Evolutionary conservation across 1,284 basidiomycete species (phyloP), one percentile per base, ranked within the genome.

Genomic region (Thecaphora thlaspeos): DNA sequence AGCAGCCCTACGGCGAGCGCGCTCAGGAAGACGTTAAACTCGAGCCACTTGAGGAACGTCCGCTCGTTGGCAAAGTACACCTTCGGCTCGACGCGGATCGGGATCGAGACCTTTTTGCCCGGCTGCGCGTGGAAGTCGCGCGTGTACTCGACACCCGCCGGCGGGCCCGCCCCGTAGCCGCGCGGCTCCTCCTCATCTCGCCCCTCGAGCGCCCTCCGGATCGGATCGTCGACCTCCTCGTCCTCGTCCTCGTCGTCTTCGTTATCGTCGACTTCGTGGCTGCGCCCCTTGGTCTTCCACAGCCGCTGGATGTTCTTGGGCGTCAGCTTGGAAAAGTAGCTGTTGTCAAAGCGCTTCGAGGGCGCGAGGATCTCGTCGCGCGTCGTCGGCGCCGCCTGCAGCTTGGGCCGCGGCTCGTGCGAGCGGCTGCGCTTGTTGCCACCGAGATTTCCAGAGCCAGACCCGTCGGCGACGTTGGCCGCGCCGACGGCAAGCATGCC

Each of bases 11-110:
- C 75, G 9, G 79, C 79, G 12, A 77, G 68, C 14, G 76, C 73
- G 4, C 68, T 70, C 24, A 77, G 56, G 49, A 76, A 67, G 55
- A 97, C 89, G 1, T 89, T 86, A 71, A 90, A 92, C 77, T 93
- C 88, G 43, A 95, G 82, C 94, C 94, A 98, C 57, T 80, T 73
- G 60, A 69, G 48, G 45, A 68, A 67, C n/a, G 91, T 93, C 54
- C 91, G 83, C 79, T 96, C 94, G 42, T 90, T 89, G 3, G 94
- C 94, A 78, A 97, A 98, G 77, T 95, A 95, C 8, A 95, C 92
- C 81, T 98, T 98, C 34, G 94, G 94, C 80, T 98, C 94, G 51
- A 98, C 85, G 46, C 94, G 85, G 30, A 98, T 87, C 32, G 94
- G 93, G 1, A 98, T 85, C 1, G 91, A 85, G 55, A 98, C 92